phyloP scores from a whole-genome alignment of 2,329 filamentous ascomycete species.

The Paraphoma chrysanthemicola region DNA sequence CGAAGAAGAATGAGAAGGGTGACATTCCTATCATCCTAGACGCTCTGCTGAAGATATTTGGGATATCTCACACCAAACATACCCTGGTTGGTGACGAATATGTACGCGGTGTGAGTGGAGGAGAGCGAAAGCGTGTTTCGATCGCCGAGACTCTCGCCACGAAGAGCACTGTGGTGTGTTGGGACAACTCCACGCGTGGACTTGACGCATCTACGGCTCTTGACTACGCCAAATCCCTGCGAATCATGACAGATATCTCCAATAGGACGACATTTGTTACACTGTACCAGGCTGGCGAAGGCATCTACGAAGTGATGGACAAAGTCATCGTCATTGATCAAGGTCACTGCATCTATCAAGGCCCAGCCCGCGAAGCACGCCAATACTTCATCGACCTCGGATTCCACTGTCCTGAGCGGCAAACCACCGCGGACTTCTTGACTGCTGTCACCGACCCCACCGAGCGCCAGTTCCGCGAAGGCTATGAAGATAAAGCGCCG shows the following conservation, averaged over 20 bases:
- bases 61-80: constrained; percentile 76
- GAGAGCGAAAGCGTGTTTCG: constrained; percentile 76
- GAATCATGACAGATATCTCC: constrained; percentile 80
- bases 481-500: constrained; percentile 67
- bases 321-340: constrained; percentile 80
- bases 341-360: constrained; percentile 73
- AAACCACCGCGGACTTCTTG: constrained; percentile 80
- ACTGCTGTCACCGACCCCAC: constrained; percentile 77
- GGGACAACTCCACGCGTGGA: constrained; percentile 84
- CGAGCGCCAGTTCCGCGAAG: constrained; percentile 70
- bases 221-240: constrained; percentile 77
- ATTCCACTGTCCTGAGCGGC: constrained; percentile 64
- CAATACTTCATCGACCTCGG: constrained; percentile 72
- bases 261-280: constrained; percentile 75
- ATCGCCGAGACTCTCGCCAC: constrained; percentile 80
- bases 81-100: constrained; percentile 79
- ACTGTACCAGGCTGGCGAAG: constrained; percentile 74
- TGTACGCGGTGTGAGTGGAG: constrained; percentile 77
- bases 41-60: constrained; percentile 78
- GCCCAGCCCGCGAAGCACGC: constrained; percentile 65
- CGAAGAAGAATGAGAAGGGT: constrained; percentile 68
- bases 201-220: constrained; percentile 80
- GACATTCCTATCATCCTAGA: constrained; percentile 74
- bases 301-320: constrained; percentile 77
- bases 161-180: constrained; percentile 70